These are phyloP conservation scores for Leptographium procerum DNA, from an alignment of 2,329 filamentous ascomycete genomes.

Conservation along the genomic window DNA sequence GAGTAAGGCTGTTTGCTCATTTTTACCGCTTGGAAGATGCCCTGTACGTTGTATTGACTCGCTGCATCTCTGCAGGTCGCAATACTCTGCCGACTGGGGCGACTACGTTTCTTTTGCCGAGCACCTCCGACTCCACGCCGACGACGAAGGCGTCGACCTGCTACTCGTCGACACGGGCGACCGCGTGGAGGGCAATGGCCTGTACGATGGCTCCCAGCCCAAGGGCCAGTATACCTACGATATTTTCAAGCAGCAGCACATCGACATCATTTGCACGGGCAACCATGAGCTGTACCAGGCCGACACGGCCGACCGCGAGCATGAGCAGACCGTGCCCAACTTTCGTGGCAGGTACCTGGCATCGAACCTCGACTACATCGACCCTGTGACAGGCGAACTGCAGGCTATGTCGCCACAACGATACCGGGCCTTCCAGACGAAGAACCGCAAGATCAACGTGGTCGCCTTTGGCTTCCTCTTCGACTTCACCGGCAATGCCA, in stretches of 20 bases:
- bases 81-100: slow-evolving; percentile 94
- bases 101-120: slow-evolving; percentile 91
- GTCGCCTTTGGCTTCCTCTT: slow-evolving; percentile 92
- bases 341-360: slow-evolving; percentile 74
- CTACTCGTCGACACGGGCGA: slow-evolving; percentile 95
- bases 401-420: slow-evolving; percentile 63
- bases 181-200: slow-evolving; percentile 81
- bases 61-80: slow-evolving; percentile 45
- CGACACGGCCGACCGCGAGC: slow-evolving; percentile 68
- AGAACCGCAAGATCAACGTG: slow-evolving; percentile 73
- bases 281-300: slow-evolving; percentile 92
- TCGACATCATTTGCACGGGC: slow-evolving; percentile 77
- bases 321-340: slow-evolving; percentile 67
- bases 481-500: slow-evolving; percentile 80
- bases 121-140: slow-evolving; percentile 68
- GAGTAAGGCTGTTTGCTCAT: slow-evolving; percentile 47
- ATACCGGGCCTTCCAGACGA: slow-evolving; percentile 83
- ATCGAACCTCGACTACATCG: slow-evolving; percentile 85
- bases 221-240: slow-evolving; percentile 84
- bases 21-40: not conserved
- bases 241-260: slow-evolving; percentile 69
- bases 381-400: slow-evolving; percentile 52
- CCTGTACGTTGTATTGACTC: no score
- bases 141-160: slow-evolving; percentile 68
- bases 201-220: slow-evolving; percentile 81